These are phyloP conservation scores for Termitomyces titanicus DNA, from an alignment of 768 basidiomycete genomes.

Conservation along the genomic window DNA sequence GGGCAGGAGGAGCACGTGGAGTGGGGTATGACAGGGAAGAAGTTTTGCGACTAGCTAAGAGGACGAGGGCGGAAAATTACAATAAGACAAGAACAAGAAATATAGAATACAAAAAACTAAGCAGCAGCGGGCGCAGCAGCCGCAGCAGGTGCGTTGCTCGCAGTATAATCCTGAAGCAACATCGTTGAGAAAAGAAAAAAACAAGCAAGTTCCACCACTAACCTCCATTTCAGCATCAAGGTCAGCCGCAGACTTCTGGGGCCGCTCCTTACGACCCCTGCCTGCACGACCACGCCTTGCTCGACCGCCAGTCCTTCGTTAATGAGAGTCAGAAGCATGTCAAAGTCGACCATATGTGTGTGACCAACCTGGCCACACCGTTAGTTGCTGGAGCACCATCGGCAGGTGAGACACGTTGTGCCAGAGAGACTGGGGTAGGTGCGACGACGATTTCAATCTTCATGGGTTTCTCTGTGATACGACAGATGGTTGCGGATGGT, in stretches of 20 bases:
- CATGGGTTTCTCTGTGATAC: slow-evolving; percentile 85
- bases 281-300: slow-evolving; percentile 46
- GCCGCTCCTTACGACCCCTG: slow-evolving; percentile 54
- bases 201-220: slow-evolving; percentile 8
- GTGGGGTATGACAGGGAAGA: slow-evolving; percentile 1
- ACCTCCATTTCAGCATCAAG: slow-evolving; percentile 99
- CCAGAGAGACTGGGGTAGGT: slow-evolving; percentile 68
- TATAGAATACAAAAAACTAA: slow-evolving; percentile 19
- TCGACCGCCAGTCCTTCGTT: slow-evolving; percentile 29
- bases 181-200: slow-evolving; percentile 1
- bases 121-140: slow-evolving; percentile 21
- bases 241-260: slow-evolving; percentile 81
- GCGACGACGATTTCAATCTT: slow-evolving; percentile 97
- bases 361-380: slow-evolving; percentile 30
- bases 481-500: slow-evolving; percentile 17
- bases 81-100: slow-evolving; percentile 12
- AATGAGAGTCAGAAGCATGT: slow-evolving; percentile 5
- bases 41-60: slow-evolving; percentile 10
- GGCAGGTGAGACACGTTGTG: slow-evolving; percentile 82
- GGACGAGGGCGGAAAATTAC: slow-evolving; percentile 11
- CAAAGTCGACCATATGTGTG: not conserved
- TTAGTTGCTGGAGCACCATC: slow-evolving; percentile 27
- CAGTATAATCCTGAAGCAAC: slow-evolving; percentile 59
- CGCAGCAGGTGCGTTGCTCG: slow-evolving; percentile 49
- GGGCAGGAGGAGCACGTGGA: not conserved